phyloP scores from a whole-genome alignment of 306 rosid genomes.

The Pueraria montana region DNA sequence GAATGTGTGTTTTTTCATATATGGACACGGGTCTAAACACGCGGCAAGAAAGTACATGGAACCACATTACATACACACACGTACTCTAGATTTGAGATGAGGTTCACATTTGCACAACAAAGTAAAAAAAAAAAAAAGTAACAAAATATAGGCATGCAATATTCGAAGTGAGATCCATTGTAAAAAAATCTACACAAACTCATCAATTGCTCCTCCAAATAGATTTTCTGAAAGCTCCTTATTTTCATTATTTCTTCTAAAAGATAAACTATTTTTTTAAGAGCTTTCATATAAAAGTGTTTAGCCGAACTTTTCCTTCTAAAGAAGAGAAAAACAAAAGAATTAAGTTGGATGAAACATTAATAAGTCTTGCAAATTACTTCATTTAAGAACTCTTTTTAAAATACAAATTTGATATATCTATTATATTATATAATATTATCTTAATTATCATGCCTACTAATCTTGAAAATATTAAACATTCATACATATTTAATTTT shows the following conservation, averaged over 20 bases:
- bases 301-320: too few relatives aligned
- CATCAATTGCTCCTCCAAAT: background rate
- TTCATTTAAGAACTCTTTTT: too few relatives aligned
- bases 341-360: too few relatives aligned
- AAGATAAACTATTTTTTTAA: too few relatives aligned
- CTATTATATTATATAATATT: too few relatives aligned
- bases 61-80: background rate
- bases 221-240: background rate
- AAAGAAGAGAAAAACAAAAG: too few relatives aligned
- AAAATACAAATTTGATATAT: too few relatives aligned
- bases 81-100: background rate
- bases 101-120: background rate
- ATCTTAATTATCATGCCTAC: background rate
- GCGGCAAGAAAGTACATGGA: background rate
- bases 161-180: background rate
- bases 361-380: too few relatives aligned
- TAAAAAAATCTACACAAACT: background rate
- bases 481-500: background rate
- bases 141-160: background rate
- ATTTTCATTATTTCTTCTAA: too few relatives aligned
- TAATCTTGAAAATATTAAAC: background rate
- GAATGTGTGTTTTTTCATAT: too few relatives aligned
- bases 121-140: background rate
- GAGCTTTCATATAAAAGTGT: too few relatives aligned
- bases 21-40: background rate